Evolutionary conservation across 129 eudicot species (phyloP).

Genomic region (Lonicera japonica): DNA sequence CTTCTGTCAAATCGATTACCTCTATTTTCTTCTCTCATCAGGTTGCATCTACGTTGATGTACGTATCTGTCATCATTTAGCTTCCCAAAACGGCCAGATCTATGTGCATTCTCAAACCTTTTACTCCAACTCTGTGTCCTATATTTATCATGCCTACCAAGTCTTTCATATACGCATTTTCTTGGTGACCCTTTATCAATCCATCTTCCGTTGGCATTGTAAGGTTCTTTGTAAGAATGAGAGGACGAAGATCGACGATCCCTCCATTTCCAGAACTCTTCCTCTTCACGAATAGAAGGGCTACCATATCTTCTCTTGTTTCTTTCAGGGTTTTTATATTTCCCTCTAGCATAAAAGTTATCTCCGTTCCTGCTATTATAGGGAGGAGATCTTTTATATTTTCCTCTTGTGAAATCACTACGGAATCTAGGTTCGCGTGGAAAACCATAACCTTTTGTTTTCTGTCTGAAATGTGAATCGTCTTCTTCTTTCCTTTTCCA

Average conservation of each 20-base stretch:
- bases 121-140: constrained; percentile 18
- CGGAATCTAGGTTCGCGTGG: constrained; percentile 14
- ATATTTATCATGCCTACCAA: constrained; percentile 20
- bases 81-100: constrained; percentile 21
- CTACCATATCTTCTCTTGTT: constrained; percentile 17
- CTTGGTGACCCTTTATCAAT: constrained; percentile 19
- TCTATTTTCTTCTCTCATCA: constrained; percentile 14
- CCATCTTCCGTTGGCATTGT: constrained; percentile 21
- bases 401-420: constrained; percentile 8
- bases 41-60: constrained; percentile 12
- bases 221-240: constrained; percentile 24
- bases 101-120: constrained; percentile 25
- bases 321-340: constrained; percentile 28
- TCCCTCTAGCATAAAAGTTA: constrained; percentile 32
- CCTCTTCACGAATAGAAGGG: constrained; percentile 22
- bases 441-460: constrained; percentile 13
- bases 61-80: constrained; percentile 17
- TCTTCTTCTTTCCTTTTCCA: constrained; percentile 20
- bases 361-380: constrained; percentile 18
- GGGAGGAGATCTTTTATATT: constrained; percentile 19
- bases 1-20: constrained; percentile 27
- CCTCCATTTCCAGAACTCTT: constrained; percentile 15
- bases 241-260: constrained; percentile 14
- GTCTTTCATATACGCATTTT: constrained; percentile 6
- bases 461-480: constrained; percentile 15